A percentile compares a stretch with the other conserved stretches of the same genome.
Evolutionary conservation across 352 stramenopile genomes (phyloP).

Genomic region (Globisporangium spiculum): DNA sequence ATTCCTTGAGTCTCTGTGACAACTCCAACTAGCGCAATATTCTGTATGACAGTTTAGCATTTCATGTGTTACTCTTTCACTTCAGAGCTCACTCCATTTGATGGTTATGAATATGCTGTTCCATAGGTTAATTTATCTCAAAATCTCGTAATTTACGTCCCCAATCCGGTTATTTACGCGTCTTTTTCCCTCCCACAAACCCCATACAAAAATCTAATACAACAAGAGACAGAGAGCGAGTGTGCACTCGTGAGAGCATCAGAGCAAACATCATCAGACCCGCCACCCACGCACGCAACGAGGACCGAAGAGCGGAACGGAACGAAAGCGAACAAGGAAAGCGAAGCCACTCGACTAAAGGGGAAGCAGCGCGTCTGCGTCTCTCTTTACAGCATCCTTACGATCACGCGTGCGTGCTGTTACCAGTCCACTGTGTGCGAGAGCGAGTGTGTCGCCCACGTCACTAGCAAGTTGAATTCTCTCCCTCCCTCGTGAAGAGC

Average conservation of each 20-base stretch:
- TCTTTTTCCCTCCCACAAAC: not conserved
- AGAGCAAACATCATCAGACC: not conserved
- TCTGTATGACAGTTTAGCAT: not conserved
- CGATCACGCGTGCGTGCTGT: no score
- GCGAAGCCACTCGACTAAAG: not conserved
- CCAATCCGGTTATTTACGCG: not conserved
- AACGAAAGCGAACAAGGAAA: not conserved
- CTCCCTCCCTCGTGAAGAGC: constrained; percentile 4
- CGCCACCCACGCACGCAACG: not conserved
- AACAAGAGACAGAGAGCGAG: constrained; percentile 10
- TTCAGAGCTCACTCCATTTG: not conserved
- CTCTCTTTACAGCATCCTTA: not conserved
- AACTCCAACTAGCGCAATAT: not conserved
- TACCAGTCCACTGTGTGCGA: not conserved
- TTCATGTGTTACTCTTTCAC: not conserved
- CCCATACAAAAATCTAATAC: not conserved
- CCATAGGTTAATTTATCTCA: not conserved
- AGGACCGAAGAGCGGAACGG: constrained; percentile 6
- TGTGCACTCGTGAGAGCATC: constrained; percentile 1
- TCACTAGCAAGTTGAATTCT: constrained; percentile 1
- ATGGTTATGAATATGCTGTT: not conserved
- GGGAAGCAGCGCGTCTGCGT: not conserved
- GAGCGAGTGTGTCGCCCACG: not conserved
- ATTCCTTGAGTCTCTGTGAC: not conserved
- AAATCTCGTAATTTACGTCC: not conserved